Percentiles rank a stretch among this genome's conserved stretches.
phyloP scores from a whole-genome alignment of 139 green algal species.

The Pycnococcus provasolii region DNA sequence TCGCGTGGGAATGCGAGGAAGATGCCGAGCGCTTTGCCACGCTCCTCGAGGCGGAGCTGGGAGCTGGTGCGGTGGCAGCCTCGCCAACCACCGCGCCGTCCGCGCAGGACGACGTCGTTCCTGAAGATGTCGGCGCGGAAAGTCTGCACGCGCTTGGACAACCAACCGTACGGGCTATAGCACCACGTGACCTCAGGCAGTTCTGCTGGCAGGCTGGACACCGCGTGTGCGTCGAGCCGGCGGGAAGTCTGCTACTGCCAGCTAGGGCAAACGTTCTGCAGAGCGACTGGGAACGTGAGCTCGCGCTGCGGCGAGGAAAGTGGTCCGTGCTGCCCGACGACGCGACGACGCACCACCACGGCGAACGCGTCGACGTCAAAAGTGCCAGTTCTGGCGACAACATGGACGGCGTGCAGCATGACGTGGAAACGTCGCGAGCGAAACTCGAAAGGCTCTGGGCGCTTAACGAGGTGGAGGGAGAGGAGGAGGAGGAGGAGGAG shows the following conservation, averaged over 20 bases:
- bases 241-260: background rate
- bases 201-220: background rate
- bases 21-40: constrained; percentile 1
- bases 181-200: background rate
- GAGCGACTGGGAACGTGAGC: constrained; percentile 8
- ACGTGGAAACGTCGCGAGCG: no score
- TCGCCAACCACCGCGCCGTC: no score
- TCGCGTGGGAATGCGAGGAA: constrained; percentile 4
- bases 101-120: no score
- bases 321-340: background rate
- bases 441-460: no score
- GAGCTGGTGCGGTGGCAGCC: background rate
- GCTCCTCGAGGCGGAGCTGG: constrained; percentile 1
- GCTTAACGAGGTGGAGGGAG: no score
- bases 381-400: no score
- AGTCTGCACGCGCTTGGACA: background rate
- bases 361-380: no score
- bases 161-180: background rate
- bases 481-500: no score
- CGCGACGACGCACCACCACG: background rate
- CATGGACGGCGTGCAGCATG: no score
- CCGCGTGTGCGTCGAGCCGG: background rate
- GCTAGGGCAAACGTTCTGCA: background rate
- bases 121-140: no score
- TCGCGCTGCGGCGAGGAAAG: constrained; percentile 3